Base-by-base conservation (phyloP, 208 protist genomes). In the Wallacemonas sp. region DNA sequence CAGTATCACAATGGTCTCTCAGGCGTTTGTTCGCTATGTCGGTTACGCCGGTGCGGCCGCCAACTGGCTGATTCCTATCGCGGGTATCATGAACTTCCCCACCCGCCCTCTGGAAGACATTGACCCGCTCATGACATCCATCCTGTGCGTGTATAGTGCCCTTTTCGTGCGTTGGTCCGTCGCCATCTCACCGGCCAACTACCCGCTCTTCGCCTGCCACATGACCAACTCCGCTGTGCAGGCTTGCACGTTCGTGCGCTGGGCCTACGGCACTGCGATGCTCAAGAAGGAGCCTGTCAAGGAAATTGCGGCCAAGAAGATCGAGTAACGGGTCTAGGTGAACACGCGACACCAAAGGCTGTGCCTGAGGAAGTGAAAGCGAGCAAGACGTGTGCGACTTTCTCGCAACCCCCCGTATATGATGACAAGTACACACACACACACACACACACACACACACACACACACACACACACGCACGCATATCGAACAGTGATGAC, bases 1-100 rank as follows among this genome's bases (percentile, higher is more conserved):
- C 14, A 41, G 7, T 14, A 14, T 14, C 48, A 55, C 31, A 45
- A 95, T 95, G 89, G 82, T 93, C 2, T 92, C 84, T 46, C 75
- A 81, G 61, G 80, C 59, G 20, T 48, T 79, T 31, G 88, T 96
- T 16, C 87, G 91, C 44, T 70, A 73, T 48, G 55, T 97, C 25
- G 91, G 91, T 10, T 94, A 97, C 64, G 32, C 79, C 11, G 91
- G 91, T 41, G 91, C 91, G 3, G 80, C 85, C 5, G 91, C 88
- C 14, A 97, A 94, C 70, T 97, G 91, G 91, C 76, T 94, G 20
- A 93, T 97, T 65, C 91, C 91, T 0, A 91, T 97, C 70, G 88
- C 91, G 14, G 86, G 83, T 18, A 93, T 94, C 41, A 75, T 82
- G 55, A 97, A 97, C 72, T 87, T 94, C 57, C 76, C 84, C 7